Evolutionary conservation across 1,284 basidiomycete species (phyloP), one percentile per base, ranked within the genome.

Genomic region (Moniliophthora roreri): DNA sequence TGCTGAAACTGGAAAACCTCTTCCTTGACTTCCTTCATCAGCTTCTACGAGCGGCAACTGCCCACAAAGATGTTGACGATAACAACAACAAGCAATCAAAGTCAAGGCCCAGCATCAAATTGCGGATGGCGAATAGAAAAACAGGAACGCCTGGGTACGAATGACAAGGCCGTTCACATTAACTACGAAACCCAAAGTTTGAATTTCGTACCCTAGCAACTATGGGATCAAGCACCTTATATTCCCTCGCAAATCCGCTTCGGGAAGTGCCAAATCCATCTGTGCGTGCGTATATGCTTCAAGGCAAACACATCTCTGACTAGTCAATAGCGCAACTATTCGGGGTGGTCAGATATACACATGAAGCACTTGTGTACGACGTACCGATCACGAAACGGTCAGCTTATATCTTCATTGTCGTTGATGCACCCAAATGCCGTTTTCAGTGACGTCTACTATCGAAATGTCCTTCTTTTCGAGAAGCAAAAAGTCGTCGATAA

Each of bases 381-480:
- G 67, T 81, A 18, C 79, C 84, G 0, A 70, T 78, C 1, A 92
- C 89, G 4, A 92, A 91, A 69, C 74, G 89, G 89, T 87, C 59
- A 38, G 64, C 26, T 35, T 13, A 4, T 32, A 11, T 53, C 34
- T 23, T 11, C 23, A 45, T 34, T 32, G 36, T 42, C 32, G 37
- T 4, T 15, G 24, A n/a, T 34, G 11, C 40, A n/a, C n/a, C n/a
- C n/a, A 38, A 5, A 4, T 38, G 37, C 10, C 9, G 13, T 36
- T 47, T 36, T 18, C 60, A 94, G 93, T 8, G 93, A 96, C 65
- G 79, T 96, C 16, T 96, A 83, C 69, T 97, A 97, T 69, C 85
- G 83, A 55, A 91, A 95, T 57, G 85, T 91, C 0, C 59, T 68
- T 1, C 72, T 96, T 1, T 97, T 95, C 70, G 81, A 78, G 53